Conservation (phyloP, 345 rosid genomes). For the Sonneratia alba region DNA sequence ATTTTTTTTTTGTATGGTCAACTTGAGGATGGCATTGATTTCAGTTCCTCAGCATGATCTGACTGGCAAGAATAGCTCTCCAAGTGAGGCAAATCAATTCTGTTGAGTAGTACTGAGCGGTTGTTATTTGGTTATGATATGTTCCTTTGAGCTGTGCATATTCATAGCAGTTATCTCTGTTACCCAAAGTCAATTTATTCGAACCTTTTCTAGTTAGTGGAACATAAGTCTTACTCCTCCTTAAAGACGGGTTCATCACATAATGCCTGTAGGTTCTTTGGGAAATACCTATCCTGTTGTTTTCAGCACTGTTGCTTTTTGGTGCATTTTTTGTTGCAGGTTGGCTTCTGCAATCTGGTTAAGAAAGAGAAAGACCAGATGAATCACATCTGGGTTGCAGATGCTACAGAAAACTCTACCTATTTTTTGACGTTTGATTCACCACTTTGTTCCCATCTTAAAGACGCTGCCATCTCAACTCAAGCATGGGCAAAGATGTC, state of each 20-base stretch:
- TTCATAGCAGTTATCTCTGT: neutral
- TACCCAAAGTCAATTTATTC: too few species aligned
- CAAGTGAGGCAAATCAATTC: neutral
- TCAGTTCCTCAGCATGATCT: neutral
- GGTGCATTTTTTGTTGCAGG: conserved; percentile 30
- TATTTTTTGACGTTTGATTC: conserved; percentile 41
- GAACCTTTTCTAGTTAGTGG: neutral
- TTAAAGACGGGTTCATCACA: neutral
- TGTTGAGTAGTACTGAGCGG: neutral
- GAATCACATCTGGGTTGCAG: conserved; percentile 74
- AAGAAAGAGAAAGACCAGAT: conserved; percentile 60
- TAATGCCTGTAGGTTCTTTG: neutral
- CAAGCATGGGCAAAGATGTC: conserved; percentile 67
- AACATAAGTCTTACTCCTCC: neutral
- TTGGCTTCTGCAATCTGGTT: conserved; percentile 75
- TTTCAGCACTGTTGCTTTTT: neutral
- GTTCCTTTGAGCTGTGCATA: neutral
- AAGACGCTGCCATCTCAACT: conserved; percentile 35
- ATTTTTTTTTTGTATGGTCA: neutral
- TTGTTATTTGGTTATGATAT: neutral
- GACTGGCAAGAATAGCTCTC: neutral
- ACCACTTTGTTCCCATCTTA: conserved; percentile 50
- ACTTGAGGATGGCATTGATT: neutral
- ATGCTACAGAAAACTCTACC: conserved; percentile 73
- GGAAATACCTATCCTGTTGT: neutral